These are phyloP conservation scores for Alternaria hordeiaustralica DNA, from an alignment of 2,329 filamentous ascomycete species.

Conservation along the genomic window DNA sequence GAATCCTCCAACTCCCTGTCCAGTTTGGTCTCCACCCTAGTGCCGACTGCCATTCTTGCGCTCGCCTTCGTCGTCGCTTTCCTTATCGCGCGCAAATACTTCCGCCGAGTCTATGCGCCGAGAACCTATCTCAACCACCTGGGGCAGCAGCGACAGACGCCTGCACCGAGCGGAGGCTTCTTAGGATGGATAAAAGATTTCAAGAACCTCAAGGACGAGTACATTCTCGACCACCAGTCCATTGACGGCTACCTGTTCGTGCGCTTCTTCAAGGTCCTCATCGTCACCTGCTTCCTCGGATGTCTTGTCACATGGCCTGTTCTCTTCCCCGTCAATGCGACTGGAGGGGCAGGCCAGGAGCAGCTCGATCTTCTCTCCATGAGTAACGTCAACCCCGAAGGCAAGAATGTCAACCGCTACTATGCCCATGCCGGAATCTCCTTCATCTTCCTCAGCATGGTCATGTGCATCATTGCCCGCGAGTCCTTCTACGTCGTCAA, in stretches of 20 bases:
- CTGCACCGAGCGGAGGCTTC: slow-evolving; percentile 52
- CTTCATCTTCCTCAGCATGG: slow-evolving; percentile 51
- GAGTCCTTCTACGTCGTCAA: slow-evolving; percentile 58
- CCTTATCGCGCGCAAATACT: slow-evolving; percentile 52
- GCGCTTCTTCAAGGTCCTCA: slow-evolving; percentile 55
- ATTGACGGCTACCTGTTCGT: slow-evolving; percentile 58
- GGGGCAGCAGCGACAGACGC: slow-evolving; percentile 54
- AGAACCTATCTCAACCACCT: slow-evolving; percentile 56
- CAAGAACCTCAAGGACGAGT: slow-evolving; percentile 51
- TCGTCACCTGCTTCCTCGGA: slow-evolving; percentile 52
- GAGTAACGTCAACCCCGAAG: slow-evolving; percentile 44
- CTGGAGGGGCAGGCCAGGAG: slow-evolving; percentile 44
- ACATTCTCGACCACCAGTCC: slow-evolving; percentile 56
- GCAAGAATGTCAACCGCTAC: slow-evolving; percentile 45
- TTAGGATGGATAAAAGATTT: slow-evolving; percentile 62
- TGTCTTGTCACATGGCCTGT: slow-evolving; percentile 55
- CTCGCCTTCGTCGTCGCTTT: slow-evolving; percentile 46
- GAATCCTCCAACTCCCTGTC: slow-evolving; percentile 57
- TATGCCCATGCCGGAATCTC: slow-evolving; percentile 55
- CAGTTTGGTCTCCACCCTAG: slow-evolving; percentile 42
- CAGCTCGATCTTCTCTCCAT: slow-evolving; percentile 50
- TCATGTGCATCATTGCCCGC: slow-evolving; percentile 54
- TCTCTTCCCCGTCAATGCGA: slow-evolving; percentile 56
- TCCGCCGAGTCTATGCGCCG: slow-evolving; percentile 54
- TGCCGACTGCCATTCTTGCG: slow-evolving; percentile 40